These are phyloP conservation scores for Pinus albicaulis DNA, from an alignment of 75 land plant genomes.

Conservation along the genomic window DNA sequence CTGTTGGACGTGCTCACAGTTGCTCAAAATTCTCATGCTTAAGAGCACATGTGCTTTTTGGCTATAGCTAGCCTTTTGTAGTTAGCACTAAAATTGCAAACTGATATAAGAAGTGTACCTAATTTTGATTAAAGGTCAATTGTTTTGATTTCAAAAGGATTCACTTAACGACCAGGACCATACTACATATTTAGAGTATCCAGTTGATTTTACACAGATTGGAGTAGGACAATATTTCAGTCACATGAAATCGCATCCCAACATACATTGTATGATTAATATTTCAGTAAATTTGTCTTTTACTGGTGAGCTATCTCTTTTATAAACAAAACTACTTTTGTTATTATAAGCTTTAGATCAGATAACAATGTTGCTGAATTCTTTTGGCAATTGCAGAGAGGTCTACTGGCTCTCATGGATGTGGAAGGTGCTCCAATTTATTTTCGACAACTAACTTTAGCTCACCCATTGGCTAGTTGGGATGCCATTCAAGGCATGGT, in stretches of 20 bases:
- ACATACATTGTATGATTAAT: background rate
- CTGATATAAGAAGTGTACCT: background rate
- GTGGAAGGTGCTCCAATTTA: slow-evolving; percentile 84
- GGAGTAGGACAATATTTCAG: background rate
- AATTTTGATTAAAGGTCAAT: background rate
- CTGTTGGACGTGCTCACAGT: too few relatives aligned
- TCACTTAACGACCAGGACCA: background rate
- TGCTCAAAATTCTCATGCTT: too few relatives aligned
- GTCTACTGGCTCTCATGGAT: slow-evolving; percentile 89
- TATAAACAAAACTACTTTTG: background rate
- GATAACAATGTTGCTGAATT: background rate
- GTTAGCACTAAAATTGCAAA: background rate
- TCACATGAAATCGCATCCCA: background rate
- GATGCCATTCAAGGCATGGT: slow-evolving; percentile 78
- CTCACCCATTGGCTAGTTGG: slow-evolving; percentile 85
- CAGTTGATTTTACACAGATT: background rate
- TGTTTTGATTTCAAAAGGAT: background rate
- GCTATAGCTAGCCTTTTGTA: background rate
- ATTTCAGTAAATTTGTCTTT: background rate
- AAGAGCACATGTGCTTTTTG: background rate
- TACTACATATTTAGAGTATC: background rate
- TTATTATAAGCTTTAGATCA: too few relatives aligned
- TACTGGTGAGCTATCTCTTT: background rate
- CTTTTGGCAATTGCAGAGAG: slow-evolving; percentile 55
- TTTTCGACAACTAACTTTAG: slow-evolving; percentile 58